Percentiles rank a stretch among this genome's conserved stretches.
Conservation (phyloP, 108 stramenopile species). For the Cyclotella cryptica region DNA sequence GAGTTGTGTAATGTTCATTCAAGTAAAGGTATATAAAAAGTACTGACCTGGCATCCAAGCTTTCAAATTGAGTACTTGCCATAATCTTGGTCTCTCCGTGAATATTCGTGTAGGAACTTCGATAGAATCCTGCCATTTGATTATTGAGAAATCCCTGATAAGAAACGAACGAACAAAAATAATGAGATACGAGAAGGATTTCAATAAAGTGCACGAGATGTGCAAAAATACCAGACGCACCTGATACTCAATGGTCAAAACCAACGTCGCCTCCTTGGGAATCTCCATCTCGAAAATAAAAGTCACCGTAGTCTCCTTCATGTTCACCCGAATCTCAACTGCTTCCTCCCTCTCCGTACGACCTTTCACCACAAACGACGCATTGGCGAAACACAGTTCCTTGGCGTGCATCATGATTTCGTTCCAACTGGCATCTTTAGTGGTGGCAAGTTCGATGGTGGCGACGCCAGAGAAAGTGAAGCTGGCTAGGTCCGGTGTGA, state of each 20-base stretch:
- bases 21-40: neutral
- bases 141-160: slow-evolving; percentile 85
- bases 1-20: slow-evolving; percentile 18
- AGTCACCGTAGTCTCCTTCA: slow-evolving; percentile 78
- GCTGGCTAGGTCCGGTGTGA: slow-evolving; percentile 82
- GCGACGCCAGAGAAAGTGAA: slow-evolving; percentile 83
- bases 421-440: slow-evolving; percentile 43
- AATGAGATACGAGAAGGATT: neutral
- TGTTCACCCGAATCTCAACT: slow-evolving; percentile 61
- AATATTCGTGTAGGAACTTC: slow-evolving; percentile 85
- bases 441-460: slow-evolving; percentile 59
- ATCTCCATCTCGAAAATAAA: slow-evolving; percentile 72
- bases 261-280: slow-evolving; percentile 48
- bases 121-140: slow-evolving; percentile 97
- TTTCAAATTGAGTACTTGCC: slow-evolving; percentile 97
- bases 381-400: slow-evolving; percentile 80
- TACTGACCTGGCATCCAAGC: slow-evolving; percentile 82
- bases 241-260: slow-evolving; percentile 67
- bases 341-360: slow-evolving; percentile 27
- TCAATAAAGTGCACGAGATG: neutral
- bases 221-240: neutral
- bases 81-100: slow-evolving; percentile 86
- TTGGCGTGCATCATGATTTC: slow-evolving; percentile 88
- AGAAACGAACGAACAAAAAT: neutral
- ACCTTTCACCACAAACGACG: slow-evolving; percentile 43